These are phyloP conservation scores for Fusarium foetens DNA, from an alignment of 2,329 filamentous ascomycete species.

Conservation along the genomic window DNA sequence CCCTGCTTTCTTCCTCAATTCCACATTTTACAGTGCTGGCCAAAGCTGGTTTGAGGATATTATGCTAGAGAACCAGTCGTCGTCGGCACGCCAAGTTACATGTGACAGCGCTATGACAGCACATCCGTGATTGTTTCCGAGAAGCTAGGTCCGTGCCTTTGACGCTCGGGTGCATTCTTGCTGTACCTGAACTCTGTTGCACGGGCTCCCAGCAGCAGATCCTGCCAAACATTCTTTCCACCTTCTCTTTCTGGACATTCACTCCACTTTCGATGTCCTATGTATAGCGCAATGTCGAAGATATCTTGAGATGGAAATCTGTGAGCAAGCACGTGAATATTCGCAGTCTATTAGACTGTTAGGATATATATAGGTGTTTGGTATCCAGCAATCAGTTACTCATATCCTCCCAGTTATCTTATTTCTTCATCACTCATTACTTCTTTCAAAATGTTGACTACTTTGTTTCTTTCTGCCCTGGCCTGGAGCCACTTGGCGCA, in stretches of 20 bases:
- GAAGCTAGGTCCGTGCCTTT: background rate
- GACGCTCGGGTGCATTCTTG: background rate
- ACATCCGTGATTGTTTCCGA: background rate
- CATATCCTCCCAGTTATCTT: background rate
- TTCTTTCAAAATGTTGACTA: background rate
- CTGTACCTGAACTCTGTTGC: background rate
- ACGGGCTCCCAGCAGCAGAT: background rate
- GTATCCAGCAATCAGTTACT: background rate
- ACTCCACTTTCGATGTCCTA: background rate
- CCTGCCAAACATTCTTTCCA: background rate
- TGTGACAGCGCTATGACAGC: background rate
- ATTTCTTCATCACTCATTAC: background rate
- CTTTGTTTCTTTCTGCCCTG: background rate
- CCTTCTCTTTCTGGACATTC: background rate
- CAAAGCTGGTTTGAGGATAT: background rate
- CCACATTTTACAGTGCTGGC: no score
- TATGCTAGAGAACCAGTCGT: no score
- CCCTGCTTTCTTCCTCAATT: no score
- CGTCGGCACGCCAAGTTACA: background rate
- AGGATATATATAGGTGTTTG: background rate
- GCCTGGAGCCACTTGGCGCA: background rate
- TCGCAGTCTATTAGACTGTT: background rate
- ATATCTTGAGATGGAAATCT: background rate
- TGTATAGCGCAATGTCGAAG: background rate
- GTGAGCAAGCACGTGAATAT: background rate